Evolutionary conservation across 202 grass and related monocot genomes (phyloP).

Genomic region (Digitaria exilis): DNA sequence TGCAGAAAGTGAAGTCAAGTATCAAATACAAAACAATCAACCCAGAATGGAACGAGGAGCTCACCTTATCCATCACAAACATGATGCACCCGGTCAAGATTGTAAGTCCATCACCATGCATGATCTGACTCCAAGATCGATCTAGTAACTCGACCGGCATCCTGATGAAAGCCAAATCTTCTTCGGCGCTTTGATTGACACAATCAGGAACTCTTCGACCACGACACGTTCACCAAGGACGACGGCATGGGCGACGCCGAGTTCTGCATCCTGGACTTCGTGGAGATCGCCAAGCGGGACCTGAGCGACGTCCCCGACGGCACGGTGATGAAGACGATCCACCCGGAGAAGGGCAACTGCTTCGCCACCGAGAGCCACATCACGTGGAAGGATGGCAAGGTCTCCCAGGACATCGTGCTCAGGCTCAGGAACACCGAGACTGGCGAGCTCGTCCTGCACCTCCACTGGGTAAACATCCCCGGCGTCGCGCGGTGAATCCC

Average conservation of each 20-base stretch:
- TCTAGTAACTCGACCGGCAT: no score
- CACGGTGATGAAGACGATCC: slow-evolving; percentile 63
- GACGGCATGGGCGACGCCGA: slow-evolving; percentile 86
- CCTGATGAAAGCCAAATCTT: not conserved
- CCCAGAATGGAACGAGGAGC: slow-evolving; percentile 69
- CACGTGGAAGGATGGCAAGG: slow-evolving; percentile 66
- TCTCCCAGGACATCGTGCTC: slow-evolving; percentile 69
- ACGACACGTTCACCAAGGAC: slow-evolving; percentile 86
- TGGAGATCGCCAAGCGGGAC: slow-evolving; percentile 68
- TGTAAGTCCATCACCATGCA: slow-evolving; percentile 39
- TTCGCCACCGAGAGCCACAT: slow-evolving; percentile 63
- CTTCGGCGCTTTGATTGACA: not conserved
- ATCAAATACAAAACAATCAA: slow-evolving; percentile 51
- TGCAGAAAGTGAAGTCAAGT: slow-evolving; percentile 67
- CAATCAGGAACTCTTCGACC: slow-evolving; percentile 79
- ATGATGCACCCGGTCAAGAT: slow-evolving; percentile 53
- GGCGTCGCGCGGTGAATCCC: slow-evolving; percentile 30
- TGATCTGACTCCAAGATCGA: not conserved
- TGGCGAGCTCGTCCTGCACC: slow-evolving; percentile 79
- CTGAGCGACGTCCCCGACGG: slow-evolving; percentile 40
- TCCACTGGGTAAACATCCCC: slow-evolving; percentile 73
- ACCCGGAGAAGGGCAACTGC: slow-evolving; percentile 52
- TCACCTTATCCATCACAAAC: slow-evolving; percentile 65
- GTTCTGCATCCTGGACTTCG: slow-evolving; percentile 67
- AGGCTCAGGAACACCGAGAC: slow-evolving; percentile 69